Evolutionary conservation across 208 protist species (phyloP), one percentile per base, ranked within the genome.

Genomic region (Angomonas deanei): DNA sequence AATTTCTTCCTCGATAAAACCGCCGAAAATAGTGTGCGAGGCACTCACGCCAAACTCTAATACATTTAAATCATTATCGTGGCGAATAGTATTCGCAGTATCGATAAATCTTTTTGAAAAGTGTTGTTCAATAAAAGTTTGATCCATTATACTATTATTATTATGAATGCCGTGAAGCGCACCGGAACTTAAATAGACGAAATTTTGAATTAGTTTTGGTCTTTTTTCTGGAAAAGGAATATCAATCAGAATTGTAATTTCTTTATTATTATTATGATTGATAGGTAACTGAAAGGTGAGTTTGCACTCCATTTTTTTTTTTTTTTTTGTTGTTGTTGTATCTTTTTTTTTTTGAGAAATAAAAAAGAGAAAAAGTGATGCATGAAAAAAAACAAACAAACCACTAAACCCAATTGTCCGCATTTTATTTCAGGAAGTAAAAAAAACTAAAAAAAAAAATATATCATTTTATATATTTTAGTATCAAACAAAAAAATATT

Each of bases 241-340:
- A 53, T 53, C 11, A 26, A 53, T 28, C 5, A 28, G 6, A 23
- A 53, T 8, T 53, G 11, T 6, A 53, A 53, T 28, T 23, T 28
- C 19, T 8, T 53, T 53, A 53, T 53, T 53, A 53, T 53, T 53
- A 53, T 53, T 53, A 53, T 53, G 6, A 53, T 53, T 53, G 47
- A 15, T 26, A 26, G 23, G 23, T 6, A 26, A 26, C 19, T 53
- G 47, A 15, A 53, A 53, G 5, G 47, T 53, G 8, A 53, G 6
- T 28, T 53, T 53, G 11, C 10, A 5, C 23, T 53, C 47, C 47
- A 53, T 53, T 53, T 53, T 15, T 53, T 28, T 15, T 53, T 26
- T 23, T 11, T 6, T 17, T 28, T 15, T 26, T 11, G 23, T 23
- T 53, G 11, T n/a, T 42, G 15, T n/a, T 42, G 8, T n/a, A 42